phyloP scores from a whole-genome alignment of 2,329 filamentous ascomycete species.

The Aurifilum marmelostoma region DNA sequence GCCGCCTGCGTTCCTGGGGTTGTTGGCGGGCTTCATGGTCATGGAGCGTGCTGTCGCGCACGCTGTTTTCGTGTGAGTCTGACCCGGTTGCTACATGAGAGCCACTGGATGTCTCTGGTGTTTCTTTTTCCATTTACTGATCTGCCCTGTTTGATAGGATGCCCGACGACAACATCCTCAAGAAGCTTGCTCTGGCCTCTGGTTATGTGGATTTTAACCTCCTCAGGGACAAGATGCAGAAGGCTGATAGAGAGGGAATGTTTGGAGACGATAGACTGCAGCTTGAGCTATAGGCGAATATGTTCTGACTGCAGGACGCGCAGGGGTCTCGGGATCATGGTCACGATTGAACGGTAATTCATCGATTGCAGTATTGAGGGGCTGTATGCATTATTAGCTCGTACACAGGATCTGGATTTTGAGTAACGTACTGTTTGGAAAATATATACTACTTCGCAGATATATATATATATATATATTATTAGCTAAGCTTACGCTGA shows the following conservation, averaged over 20 bases:
- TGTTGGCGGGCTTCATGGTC: conserved; percentile 3
- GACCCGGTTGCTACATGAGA: too few relatives aligned
- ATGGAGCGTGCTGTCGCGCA: conserved; percentile 11
- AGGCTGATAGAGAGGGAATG: not conserved
- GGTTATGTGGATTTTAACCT: conserved; percentile 20
- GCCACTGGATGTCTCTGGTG: not conserved
- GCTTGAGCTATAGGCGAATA: not conserved
- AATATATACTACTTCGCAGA: too few relatives aligned
- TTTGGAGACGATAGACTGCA: not conserved
- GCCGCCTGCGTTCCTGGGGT: not conserved
- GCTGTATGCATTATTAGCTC: not conserved
- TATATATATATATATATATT: too few relatives aligned
- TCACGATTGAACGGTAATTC: not conserved
- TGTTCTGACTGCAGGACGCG: not conserved
- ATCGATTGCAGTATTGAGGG: not conserved
- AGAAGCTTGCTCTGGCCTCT: conserved; percentile 9
- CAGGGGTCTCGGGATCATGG: too few relatives aligned
- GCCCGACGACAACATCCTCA: conserved; percentile 10
- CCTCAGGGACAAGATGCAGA: not conserved
- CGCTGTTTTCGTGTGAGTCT: conserved; percentile 9
- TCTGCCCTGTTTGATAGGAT: not conserved
- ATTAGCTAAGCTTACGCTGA: too few relatives aligned
- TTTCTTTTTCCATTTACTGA: not conserved
- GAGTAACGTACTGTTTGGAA: too few relatives aligned
- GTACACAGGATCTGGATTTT: not conserved